Evolutionary conservation across 306 rosid genomes (phyloP), one percentile per base, ranked within the genome.

Genomic region (Vigna reflexopilosa): DNA sequence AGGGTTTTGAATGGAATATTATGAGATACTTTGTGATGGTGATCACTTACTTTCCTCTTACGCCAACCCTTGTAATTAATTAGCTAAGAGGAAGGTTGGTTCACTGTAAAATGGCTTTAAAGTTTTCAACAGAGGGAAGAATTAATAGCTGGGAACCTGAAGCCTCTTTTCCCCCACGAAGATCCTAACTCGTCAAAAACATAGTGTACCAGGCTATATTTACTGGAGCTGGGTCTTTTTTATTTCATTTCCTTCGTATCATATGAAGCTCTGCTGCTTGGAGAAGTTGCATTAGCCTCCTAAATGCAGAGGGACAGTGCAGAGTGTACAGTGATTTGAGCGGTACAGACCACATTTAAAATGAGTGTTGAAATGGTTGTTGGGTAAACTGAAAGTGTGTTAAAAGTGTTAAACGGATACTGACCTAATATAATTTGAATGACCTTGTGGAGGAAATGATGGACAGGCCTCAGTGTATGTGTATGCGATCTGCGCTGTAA

Each of bases 1-100:
- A 90, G 78, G 83, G 99, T 96, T 80, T 85, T 96, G 89, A 96
- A 96, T 72, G 99, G 99, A 83, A 96, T 96, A 86, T 83, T 96
- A 87, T 96, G 93, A 95, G 62, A 82, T 72, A 68, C 58, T 54
- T 81, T 76, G 28, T 75, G 73, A 51, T 76, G 59, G 68, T 78
- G 82, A 73, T 77, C 59, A 34, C 81, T 76, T 80, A 79, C 82
- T 84, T 75, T 70, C 71, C 79, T 78, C 56, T 84, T 77, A 34
- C 82, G 77, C 82, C 77, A 76, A 75, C 81, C 85, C 79, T 79
- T 50, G 81, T 82, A 58, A 47, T 68, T 42, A 48, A 59, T 78
- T 63, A 59, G 57, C 77, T 74, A 30, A 68, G 75, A 26, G 6
- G 40, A 51, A 80, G 84, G 78, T 80, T 72, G 85, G 90, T 75